Conservation (phyloP, 2,329 filamentous ascomycete species). For the Cucurbitaria berberidis region DNA sequence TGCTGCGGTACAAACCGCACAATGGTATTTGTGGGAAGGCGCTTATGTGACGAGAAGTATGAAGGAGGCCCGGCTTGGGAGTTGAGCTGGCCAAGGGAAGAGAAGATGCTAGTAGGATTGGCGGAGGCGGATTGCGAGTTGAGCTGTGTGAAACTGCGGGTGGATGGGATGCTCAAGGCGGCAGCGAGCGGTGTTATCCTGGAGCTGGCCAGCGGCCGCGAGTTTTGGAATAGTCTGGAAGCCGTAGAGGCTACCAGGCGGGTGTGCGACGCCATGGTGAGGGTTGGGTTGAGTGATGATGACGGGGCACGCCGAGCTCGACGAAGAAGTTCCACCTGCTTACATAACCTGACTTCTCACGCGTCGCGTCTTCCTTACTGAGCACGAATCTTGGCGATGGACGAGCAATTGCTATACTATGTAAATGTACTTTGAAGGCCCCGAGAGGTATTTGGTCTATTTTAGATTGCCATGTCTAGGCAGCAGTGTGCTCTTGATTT, state of each 20-base stretch:
- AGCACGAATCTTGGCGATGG: too few species aligned
- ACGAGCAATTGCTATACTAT: too few species aligned
- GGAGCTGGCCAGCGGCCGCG: constrained; percentile 23
- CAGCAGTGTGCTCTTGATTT: too few species aligned
- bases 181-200: constrained; percentile 28
- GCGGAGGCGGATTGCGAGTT: constrained; percentile 32
- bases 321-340: constrained; percentile 23
- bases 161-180: constrained; percentile 20
- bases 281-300: constrained; percentile 22
- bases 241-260: constrained; percentile 40
- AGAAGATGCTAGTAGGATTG: constrained; percentile 39
- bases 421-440: too few species aligned
- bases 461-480: too few species aligned
- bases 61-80: constrained; percentile 61
- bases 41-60: constrained; percentile 74
- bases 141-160: constrained; percentile 42
- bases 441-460: too few species aligned
- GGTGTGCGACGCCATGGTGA: constrained; percentile 44
- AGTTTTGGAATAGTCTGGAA: constrained; percentile 33
- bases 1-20: constrained; percentile 98
- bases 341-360: too few species aligned
- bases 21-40: constrained; percentile 89
- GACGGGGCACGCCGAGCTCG: constrained; percentile 26
- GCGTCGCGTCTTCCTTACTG: too few species aligned
- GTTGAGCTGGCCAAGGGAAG: constrained; percentile 32